A percentile compares a stretch with the other conserved stretches of the same genome.
Conservation (phyloP, 805 yeast genomes). For the Teunomyces tritomae region DNA sequence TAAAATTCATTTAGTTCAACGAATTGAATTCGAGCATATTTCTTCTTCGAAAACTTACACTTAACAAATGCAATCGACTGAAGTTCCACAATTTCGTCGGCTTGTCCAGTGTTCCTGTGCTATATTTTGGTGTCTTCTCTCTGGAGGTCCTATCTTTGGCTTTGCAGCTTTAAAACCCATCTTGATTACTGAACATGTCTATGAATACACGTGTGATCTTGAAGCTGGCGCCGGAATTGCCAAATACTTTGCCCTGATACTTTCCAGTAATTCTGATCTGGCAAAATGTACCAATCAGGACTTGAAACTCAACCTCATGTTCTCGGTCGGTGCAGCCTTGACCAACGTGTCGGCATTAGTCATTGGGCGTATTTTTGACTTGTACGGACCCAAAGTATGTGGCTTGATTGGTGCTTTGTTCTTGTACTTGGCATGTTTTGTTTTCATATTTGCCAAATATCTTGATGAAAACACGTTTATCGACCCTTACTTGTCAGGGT, state of each 20-base stretch:
- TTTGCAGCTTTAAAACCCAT: conserved; percentile 93
- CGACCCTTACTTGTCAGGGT: conserved; percentile 54
- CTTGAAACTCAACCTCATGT: conserved; percentile 55
- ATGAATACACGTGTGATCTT: conserved; percentile 55
- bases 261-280: conserved; percentile 10
- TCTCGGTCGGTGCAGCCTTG: conserved; percentile 55
- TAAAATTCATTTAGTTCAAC: not conserved
- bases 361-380: conserved; percentile 50
- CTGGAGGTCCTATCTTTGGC: conserved; percentile 94
- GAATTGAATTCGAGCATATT: too few species aligned
- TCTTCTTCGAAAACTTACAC: too few species aligned
- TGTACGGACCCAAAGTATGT: conserved; percentile 52
- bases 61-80: conserved; percentile 6
- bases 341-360: conserved; percentile 53
- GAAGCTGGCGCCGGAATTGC: conserved; percentile 10
- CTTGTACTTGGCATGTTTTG: conserved; percentile 43
- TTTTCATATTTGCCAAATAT: conserved; percentile 42
- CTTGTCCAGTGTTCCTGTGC: conserved; percentile 50
- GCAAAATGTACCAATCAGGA: conserved; percentile 53
- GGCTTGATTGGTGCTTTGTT: conserved; percentile 51
- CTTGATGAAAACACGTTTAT: conserved; percentile 20
- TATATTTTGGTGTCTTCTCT: conserved; percentile 78
- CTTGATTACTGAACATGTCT: conserved; percentile 73
- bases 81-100: conserved; percentile 21
- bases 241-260: not conserved